These are phyloP conservation scores for Wallacemonas sp. DNA, from an alignment of 208 protist species.

Conservation along the genomic window DNA sequence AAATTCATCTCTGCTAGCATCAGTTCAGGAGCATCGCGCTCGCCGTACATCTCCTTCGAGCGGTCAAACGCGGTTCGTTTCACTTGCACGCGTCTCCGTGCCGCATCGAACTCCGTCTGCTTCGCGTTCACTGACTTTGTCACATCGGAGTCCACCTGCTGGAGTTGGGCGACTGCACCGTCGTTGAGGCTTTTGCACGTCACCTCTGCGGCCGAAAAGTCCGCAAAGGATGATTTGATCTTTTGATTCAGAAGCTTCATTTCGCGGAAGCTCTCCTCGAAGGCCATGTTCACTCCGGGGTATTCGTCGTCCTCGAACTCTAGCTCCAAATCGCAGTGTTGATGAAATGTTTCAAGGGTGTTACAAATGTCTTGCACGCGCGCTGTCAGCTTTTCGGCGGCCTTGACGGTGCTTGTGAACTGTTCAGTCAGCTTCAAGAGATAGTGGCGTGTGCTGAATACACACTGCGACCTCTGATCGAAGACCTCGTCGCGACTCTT, in stretches of 20 bases:
- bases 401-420: conserved; percentile 34
- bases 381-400: conserved; percentile 25
- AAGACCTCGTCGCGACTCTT: conserved; percentile 54
- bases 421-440: conserved; percentile 45
- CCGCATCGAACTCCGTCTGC: conserved; percentile 54
- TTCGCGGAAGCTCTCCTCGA: conserved; percentile 25
- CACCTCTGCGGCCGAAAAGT: conserved; percentile 27
- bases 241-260: conserved; percentile 29
- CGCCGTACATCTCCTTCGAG: conserved; percentile 2
- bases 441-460: conserved; percentile 40
- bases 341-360: conserved; percentile 45
- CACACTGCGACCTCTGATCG: conserved; percentile 32
- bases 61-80: conserved; percentile 24
- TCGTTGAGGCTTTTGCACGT: conserved; percentile 42
- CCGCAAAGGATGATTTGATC: conserved; percentile 23
- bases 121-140: conserved; percentile 29
- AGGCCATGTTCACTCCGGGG: conserved; percentile 18
- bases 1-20: conserved; percentile 31
- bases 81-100: conserved; percentile 47
- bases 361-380: conserved; percentile 37
- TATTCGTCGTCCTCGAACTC: conserved; percentile 20
- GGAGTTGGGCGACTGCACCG: conserved; percentile 34
- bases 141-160: conserved; percentile 30
- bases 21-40: conserved; percentile 19
- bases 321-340: conserved; percentile 55